Conservation (phyloP, 192 early-diverging fungal genomes). For the Powellomyces hirtus region DNA sequence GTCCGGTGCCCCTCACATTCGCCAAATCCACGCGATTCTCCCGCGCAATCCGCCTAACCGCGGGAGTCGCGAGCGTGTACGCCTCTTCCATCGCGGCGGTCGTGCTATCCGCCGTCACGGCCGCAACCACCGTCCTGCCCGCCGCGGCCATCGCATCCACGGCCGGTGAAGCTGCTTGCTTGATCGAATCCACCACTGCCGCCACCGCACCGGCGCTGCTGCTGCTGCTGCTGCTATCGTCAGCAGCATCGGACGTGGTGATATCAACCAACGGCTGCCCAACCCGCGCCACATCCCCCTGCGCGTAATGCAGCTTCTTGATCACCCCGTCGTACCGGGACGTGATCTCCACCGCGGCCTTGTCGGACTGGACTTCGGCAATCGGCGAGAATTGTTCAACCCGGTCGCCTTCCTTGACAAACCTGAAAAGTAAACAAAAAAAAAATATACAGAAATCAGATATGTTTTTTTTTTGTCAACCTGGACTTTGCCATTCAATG, state of each 20-base stretch:
- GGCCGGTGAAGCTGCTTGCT: slow-evolving; percentile 3
- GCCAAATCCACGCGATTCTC: slow-evolving; percentile 76
- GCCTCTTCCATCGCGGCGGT: not conserved
- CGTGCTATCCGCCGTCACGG: not conserved
- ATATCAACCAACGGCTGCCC: slow-evolving; percentile 89
- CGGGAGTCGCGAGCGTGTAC: slow-evolving; percentile 75
- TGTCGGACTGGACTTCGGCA: slow-evolving; percentile 97
- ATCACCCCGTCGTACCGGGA: slow-evolving; percentile 89
- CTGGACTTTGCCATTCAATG: not conserved
- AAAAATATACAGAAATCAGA: not conserved
- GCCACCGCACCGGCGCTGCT: not conserved
- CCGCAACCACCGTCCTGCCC: not conserved
- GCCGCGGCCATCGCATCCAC: slow-evolving; percentile 10
- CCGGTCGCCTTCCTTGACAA: slow-evolving; percentile 86
- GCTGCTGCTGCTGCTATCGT: slow-evolving; percentile 13
- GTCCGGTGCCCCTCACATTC: slow-evolving; percentile 75
- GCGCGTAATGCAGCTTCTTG: slow-evolving; percentile 73
- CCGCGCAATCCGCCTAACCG: slow-evolving; percentile 80
- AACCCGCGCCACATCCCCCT: slow-evolving; percentile 89
- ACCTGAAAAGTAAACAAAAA: slow-evolving; percentile 56
- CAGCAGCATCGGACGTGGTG: slow-evolving; percentile 47
- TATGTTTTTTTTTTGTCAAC: not conserved
- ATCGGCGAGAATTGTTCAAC: slow-evolving; percentile 92
- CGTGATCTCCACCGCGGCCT: slow-evolving; percentile 98
- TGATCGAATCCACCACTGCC: not conserved